A percentile compares a stretch with the other conserved stretches of the same genome.
These are phyloP conservation scores for Ormosia emarginata DNA, from an alignment of 306 rosid genomes.

Conservation along the genomic window DNA sequence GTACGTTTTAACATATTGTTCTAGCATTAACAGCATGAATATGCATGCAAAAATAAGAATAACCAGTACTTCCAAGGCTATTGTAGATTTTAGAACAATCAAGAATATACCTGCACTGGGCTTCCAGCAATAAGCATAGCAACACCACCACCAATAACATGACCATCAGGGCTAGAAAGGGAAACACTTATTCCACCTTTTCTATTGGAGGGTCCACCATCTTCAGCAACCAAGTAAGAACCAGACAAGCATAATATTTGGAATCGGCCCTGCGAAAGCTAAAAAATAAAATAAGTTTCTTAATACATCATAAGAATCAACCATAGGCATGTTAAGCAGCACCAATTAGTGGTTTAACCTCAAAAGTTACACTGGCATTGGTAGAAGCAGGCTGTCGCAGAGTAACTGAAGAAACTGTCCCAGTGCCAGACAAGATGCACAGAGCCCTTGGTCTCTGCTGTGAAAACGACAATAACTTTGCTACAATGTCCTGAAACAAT, in stretches of 20 bases:
- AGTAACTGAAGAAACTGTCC: slow-evolving; percentile 73
- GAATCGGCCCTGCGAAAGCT: slow-evolving; percentile 68
- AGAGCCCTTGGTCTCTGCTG: slow-evolving; percentile 98
- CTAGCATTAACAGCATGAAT: not conserved
- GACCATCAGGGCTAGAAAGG: slow-evolving; percentile 83
- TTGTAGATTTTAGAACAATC: not conserved
- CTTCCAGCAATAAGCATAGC: slow-evolving; percentile 75
- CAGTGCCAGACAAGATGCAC: slow-evolving; percentile 85
- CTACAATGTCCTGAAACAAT: slow-evolving; percentile 73
- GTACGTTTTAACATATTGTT: not conserved
- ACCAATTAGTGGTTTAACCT: slow-evolving; percentile 46
- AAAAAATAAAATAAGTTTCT: not conserved
- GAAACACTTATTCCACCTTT: slow-evolving; percentile 88
- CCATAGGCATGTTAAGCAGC: not conserved
- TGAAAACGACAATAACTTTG: slow-evolving; percentile 68
- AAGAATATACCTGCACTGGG: slow-evolving; percentile 78
- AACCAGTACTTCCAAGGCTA: not conserved
- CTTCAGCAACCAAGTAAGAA: slow-evolving; percentile 93
- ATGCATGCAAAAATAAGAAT: not conserved
- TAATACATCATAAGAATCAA: not conserved
- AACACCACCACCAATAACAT: slow-evolving; percentile 83
- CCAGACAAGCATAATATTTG: slow-evolving; percentile 94
- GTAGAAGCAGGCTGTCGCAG: slow-evolving; percentile 88
- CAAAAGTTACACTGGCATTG: slow-evolving; percentile 61
- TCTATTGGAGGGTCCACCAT: slow-evolving; percentile 77